Evolutionary conservation across 1,284 basidiomycete species (phyloP).

Genomic region (Fomitopsis palustris): DNA sequence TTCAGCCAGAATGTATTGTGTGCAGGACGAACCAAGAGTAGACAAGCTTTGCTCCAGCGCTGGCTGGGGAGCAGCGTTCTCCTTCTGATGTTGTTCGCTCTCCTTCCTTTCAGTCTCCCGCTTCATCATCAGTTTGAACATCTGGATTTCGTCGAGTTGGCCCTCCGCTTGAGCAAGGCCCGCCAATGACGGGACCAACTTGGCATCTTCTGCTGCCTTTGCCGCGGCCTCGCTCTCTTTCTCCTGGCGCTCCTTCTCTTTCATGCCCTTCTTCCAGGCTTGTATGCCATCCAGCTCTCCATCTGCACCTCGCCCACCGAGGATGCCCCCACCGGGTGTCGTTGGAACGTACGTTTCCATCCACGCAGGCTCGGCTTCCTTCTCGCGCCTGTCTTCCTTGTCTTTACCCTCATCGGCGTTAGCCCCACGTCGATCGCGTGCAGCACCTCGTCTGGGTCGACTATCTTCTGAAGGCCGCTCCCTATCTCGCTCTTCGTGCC

Average conservation of each 20-base stretch:
- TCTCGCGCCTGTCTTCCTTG: constrained; percentile 51
- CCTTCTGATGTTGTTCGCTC: constrained; percentile 25
- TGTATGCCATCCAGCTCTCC: constrained; percentile 84
- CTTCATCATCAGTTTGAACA: constrained; percentile 85
- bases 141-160: constrained; percentile 78
- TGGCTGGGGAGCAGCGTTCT: constrained; percentile 10
- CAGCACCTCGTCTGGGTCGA: constrained; percentile 52
- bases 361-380: constrained; percentile 86
- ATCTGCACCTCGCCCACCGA: constrained; percentile 54
- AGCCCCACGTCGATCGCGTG: constrained; percentile 55
- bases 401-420: constrained; percentile 51
- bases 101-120: constrained; percentile 73
- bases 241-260: constrained; percentile 71
- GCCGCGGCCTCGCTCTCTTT: constrained; percentile 29
- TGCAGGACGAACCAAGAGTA: not conserved
- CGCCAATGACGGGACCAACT: constrained; percentile 3
- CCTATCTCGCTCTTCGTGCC: constrained; percentile 39
- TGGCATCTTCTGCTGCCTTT: constrained; percentile 26
- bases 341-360: constrained; percentile 83
- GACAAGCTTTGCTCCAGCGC: not conserved
- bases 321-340: constrained; percentile 52
- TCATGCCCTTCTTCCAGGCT: constrained; percentile 86
- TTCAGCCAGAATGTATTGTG: not conserved
- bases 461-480: constrained; percentile 64
- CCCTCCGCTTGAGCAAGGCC: constrained; percentile 29